Conservation (phyloP, 768 basidiomycete genomes). For the Obba rivulosa region DNA sequence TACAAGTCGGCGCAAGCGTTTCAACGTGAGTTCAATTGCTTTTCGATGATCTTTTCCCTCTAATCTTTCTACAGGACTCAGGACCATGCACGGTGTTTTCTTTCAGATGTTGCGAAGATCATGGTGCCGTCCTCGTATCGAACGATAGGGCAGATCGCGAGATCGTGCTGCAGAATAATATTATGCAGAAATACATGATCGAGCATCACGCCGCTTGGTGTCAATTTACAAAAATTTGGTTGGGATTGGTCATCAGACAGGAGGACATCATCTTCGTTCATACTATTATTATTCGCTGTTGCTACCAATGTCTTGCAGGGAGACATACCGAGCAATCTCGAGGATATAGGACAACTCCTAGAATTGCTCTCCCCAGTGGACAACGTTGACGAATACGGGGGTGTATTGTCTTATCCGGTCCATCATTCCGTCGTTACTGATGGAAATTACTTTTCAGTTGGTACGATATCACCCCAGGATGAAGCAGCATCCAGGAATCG, state of each 20-base stretch:
- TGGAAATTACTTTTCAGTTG: no score
- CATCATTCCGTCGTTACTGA: no score
- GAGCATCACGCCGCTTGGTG: slow-evolving; percentile 5
- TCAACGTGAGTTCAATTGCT: slow-evolving; percentile 3
- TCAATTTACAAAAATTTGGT: slow-evolving; percentile 1
- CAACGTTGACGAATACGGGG: no score
- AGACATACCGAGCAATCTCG: no score
- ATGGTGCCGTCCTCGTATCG: slow-evolving; percentile 14
- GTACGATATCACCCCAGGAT: no score
- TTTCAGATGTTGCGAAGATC: slow-evolving; percentile 10
- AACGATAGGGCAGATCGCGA: not conserved
- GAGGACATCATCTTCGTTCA: slow-evolving; percentile 11
- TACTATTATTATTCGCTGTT: no score
- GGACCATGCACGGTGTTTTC: slow-evolving; percentile 3
- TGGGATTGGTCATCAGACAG: not conserved
- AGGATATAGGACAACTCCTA: no score
- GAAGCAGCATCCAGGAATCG: no score
- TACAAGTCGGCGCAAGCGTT: slow-evolving; percentile 3
- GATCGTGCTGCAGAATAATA: not conserved
- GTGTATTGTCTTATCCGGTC: no score
- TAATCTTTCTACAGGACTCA: not conserved
- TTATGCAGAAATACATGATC: slow-evolving; percentile 6
- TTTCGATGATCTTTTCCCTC: not conserved
- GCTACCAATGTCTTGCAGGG: no score
- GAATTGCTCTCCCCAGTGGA: no score